Conservation (phyloP, 1,284 basidiomycete genomes). For the Lignosus rhinocerotis region DNA sequence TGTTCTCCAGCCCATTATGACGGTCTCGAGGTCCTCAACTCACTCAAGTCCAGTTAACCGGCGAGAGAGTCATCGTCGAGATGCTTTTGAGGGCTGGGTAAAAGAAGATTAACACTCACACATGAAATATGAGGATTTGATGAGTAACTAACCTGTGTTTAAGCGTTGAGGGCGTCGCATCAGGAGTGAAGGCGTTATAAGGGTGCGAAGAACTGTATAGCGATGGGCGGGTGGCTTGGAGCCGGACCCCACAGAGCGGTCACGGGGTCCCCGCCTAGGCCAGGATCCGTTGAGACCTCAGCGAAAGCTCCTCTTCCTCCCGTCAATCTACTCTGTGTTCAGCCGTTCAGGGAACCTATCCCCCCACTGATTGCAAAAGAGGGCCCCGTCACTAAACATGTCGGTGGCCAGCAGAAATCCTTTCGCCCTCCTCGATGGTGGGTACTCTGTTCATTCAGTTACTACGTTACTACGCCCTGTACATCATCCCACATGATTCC, state of each 20-base stretch:
- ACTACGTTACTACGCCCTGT: neutral
- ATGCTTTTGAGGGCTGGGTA: slow-evolving; percentile 76
- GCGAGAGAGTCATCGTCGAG: slow-evolving; percentile 80
- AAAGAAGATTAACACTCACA: slow-evolving; percentile 10
- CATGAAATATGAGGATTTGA: neutral
- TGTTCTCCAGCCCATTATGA: slow-evolving; percentile 75
- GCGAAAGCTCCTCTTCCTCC: slow-evolving; percentile 22
- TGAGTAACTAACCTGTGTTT: slow-evolving; percentile 53
- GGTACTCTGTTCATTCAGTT: slow-evolving; percentile 27
- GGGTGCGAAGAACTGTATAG: slow-evolving; percentile 40
- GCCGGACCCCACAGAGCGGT: slow-evolving; percentile 29
- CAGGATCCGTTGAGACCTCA: slow-evolving; percentile 8
- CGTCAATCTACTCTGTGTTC: slow-evolving; percentile 27
- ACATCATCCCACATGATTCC: neutral
- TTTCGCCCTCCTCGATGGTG: slow-evolving; percentile 78
- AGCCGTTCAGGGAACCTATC: slow-evolving; percentile 30
- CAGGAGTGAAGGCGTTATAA: slow-evolving; percentile 23
- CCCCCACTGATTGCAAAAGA: slow-evolving; percentile 47
- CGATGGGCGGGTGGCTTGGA: slow-evolving; percentile 32
- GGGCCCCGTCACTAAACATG: slow-evolving; percentile 69
- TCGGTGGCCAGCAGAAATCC: slow-evolving; percentile 86
- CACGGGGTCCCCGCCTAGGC: slow-evolving; percentile 28
- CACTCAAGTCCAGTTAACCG: slow-evolving; percentile 60
- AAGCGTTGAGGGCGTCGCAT: slow-evolving; percentile 46
- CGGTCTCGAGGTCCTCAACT: slow-evolving; percentile 86